phyloP scores from a whole-genome alignment of 2,329 filamentous ascomycete species.

The Helotiales sp. region DNA sequence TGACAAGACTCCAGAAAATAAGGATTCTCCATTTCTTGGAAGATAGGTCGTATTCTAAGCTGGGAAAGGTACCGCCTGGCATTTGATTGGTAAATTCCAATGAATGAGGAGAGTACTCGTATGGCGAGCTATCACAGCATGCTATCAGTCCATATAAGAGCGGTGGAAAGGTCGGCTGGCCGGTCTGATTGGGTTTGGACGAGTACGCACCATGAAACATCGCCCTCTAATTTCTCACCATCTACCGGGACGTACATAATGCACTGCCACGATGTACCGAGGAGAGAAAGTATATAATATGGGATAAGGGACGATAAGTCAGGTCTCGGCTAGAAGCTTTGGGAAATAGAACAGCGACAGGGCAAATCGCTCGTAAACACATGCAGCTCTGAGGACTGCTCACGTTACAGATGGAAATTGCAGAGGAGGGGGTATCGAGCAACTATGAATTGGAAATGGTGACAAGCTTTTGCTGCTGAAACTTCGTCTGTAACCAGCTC shows the following conservation, averaged over 20 bases:
- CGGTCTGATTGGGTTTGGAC: background rate
- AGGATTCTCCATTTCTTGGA: conserved; percentile 11
- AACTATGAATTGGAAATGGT: background rate
- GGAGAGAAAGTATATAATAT: background rate
- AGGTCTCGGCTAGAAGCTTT: background rate
- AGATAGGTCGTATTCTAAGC: conserved; percentile 10
- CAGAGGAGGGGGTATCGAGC: background rate
- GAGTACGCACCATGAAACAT: conserved; percentile 6
- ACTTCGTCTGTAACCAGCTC: conserved; percentile 14
- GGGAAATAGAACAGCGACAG: background rate
- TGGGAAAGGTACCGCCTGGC: background rate
- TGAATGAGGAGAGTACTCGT: background rate
- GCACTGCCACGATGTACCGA: background rate
- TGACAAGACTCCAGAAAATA: conserved; percentile 5
- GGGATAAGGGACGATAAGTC: background rate
- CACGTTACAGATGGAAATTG: background rate
- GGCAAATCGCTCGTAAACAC: background rate
- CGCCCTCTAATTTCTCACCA: background rate
- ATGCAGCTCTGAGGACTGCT: background rate
- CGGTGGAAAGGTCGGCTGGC: background rate
- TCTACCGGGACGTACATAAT: conserved; percentile 10
- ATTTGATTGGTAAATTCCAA: conserved; percentile 1
- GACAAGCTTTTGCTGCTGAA: conserved; percentile 7
- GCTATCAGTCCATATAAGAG: background rate
- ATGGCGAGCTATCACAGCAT: background rate